phyloP scores from a whole-genome alignment of 2,329 filamentous ascomycete species.

The Paradendryphiella salina region DNA sequence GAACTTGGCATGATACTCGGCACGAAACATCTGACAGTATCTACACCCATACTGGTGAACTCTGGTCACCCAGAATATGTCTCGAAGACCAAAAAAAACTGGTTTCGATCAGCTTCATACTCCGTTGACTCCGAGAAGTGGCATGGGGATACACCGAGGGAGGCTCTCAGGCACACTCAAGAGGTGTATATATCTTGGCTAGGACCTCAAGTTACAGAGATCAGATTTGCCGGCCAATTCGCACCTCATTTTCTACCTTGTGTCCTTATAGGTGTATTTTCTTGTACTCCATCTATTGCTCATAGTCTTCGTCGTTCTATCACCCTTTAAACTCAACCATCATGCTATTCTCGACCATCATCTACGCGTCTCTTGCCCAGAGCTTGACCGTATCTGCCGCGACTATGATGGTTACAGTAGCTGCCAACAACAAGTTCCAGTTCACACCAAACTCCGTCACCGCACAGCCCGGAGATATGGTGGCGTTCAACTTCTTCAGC shows the following conservation, averaged over 20 bases:
- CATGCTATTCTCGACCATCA: conserved; percentile 32
- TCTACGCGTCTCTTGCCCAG: conserved; percentile 29
- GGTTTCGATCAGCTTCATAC: conserved; percentile 3
- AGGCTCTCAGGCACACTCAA: conserved; percentile 3
- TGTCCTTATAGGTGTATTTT: neutral
- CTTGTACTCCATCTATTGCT: neutral
- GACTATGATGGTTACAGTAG: conserved; percentile 37
- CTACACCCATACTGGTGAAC: neutral
- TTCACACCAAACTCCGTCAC: conserved; percentile 35
- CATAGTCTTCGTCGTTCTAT: conserved; percentile 1
- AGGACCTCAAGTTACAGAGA: neutral
- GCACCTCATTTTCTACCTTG: neutral
- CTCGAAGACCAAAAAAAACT: conserved; percentile 4
- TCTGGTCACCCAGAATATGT: neutral
- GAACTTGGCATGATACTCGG: conserved; percentile 18
- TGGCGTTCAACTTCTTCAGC: conserved; percentile 33
- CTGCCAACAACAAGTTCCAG: conserved; percentile 38
- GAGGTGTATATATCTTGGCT: conserved; percentile 4
- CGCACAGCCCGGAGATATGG: conserved; percentile 35
- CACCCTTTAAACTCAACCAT: conserved; percentile 1
- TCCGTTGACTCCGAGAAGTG: neutral
- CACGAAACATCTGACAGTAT: conserved; percentile 11
- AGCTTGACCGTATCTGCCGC: conserved; percentile 32
- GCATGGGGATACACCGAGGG: neutral
- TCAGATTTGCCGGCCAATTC: conserved; percentile 14